Base-by-base conservation (phyloP, 768 basidiomycete species). In the Paxillus rubicundulus region DNA sequence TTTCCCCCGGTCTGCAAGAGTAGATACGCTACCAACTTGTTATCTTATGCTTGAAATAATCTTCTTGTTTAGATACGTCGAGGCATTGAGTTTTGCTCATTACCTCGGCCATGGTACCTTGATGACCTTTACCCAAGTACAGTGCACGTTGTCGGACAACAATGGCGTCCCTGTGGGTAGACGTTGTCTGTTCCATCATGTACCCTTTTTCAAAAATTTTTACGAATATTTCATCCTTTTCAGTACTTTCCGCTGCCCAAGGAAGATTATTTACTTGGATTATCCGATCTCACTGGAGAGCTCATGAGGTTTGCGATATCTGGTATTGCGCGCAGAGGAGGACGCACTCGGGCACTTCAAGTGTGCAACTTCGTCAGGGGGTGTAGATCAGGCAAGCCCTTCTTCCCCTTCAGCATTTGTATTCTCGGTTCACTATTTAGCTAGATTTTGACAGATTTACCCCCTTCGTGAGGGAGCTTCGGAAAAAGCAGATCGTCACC, bases 221-320 rank as follows among this genome's bases (percentile, higher is more conserved):
- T 44, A 52, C 49, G 47, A 17, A 51, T 30, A 32, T 1, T 4
- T 13, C n/a, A 50, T 51, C 42, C 40, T 30, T 33, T 36, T 41
- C 66, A 96, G 94, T 88, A 81, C 57, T 87, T 94, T 60, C 81
- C 84, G 4, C 65, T 95, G 30, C 78, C 91, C 9, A 65, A 82
- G 32, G 84, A 87, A 37, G 95, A 98, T 65, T 98, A 97, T 64
- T 74, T 98, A 13, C 81, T 98, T 3, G 97, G 97, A 5, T 72
- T 98, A 27, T 90, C 92, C 7, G 97, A 99, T 70, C 78, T 99
- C 18, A 97, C 93, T 0, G 97, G 97, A 40, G 97, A 99, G 71
- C 81, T 98, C 21, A 98, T 98, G 97, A 82, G 96, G 32, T 88
- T 87, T 57, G 93, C 92, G 10, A 96, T 98, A 54, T 89, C 92